Percentiles rank a stretch among this genome's conserved stretches.
Evolutionary conservation across 306 rosid genomes (phyloP).

Genomic region (Dalbergia cultrata): DNA sequence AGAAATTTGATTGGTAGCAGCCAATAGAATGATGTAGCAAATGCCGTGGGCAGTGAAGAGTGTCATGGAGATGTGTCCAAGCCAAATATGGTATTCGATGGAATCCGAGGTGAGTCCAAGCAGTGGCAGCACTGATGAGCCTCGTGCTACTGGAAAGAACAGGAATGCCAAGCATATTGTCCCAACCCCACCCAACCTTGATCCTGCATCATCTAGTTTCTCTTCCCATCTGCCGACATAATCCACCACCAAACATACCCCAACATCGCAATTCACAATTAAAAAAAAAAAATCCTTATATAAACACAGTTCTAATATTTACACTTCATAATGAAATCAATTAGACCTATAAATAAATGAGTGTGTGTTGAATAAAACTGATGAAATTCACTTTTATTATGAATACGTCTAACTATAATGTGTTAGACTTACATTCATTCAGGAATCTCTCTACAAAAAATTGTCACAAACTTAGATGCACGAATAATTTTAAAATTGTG

Average conservation of each 20-base stretch:
- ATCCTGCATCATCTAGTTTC: conserved; percentile 52
- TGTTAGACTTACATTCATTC: too few relatives aligned
- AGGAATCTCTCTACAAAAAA: too few relatives aligned
- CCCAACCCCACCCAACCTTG: conserved; percentile 62
- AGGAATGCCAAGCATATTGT: conserved; percentile 65
- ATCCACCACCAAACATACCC: conserved; percentile 1
- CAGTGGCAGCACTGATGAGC: conserved; percentile 74
- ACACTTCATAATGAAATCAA: too few relatives aligned
- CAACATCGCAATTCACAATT: background rate
- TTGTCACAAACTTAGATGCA: too few relatives aligned
- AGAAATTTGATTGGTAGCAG: conserved; percentile 48
- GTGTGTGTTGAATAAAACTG: too few relatives aligned
- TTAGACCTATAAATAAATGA: too few relatives aligned
- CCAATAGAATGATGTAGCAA: conserved; percentile 61
- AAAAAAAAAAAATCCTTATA: background rate
- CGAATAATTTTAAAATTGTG: too few relatives aligned
- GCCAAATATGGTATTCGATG: conserved; percentile 88
- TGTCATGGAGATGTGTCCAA: conserved; percentile 69
- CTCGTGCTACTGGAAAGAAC: conserved; percentile 86
- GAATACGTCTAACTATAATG: too few relatives aligned
- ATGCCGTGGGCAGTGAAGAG: conserved; percentile 78
- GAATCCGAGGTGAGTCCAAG: conserved; percentile 75
- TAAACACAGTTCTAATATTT: too few relatives aligned
- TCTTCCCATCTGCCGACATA: conserved; percentile 70
- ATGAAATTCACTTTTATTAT: too few relatives aligned